Conservation (phyloP, 2,329 filamentous ascomycete species). For the Trichoderma aggressivum region DNA sequence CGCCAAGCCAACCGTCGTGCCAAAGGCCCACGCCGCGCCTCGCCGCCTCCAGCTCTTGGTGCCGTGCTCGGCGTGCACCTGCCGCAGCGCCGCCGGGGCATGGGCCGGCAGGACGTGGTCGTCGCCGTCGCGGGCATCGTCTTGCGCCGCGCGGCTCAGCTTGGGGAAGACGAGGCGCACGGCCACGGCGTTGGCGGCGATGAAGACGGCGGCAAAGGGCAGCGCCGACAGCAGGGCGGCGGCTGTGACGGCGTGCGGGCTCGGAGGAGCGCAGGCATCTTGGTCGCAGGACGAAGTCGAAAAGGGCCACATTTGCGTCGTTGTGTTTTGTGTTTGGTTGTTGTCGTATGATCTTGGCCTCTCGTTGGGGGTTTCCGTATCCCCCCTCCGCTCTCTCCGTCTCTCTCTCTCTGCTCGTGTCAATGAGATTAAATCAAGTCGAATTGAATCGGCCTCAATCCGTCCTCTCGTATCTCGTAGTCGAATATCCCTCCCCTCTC, state of each 20-base stretch:
- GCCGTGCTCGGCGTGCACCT: slow-evolving; percentile 57
- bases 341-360: neutral
- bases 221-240: slow-evolving; percentile 57
- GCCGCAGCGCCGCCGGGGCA: slow-evolving; percentile 56
- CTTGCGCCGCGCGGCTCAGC: slow-evolving; percentile 56
- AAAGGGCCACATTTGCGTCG: slow-evolving; percentile 37
- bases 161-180: slow-evolving; percentile 68
- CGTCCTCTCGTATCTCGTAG: neutral
- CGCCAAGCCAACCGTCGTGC: slow-evolving; percentile 72
- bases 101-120: slow-evolving; percentile 61
- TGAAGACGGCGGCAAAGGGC: slow-evolving; percentile 70
- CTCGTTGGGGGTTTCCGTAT: neutral
- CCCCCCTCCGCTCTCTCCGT: neutral
- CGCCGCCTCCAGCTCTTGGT: slow-evolving; percentile 49
- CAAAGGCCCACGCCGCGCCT: slow-evolving; percentile 64
- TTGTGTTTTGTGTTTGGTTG: neutral
- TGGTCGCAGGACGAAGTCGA: slow-evolving; percentile 48
- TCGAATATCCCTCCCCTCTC: neutral
- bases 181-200: slow-evolving; percentile 59
- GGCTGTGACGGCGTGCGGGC: slow-evolving; percentile 40
- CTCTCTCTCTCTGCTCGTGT: neutral
- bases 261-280: slow-evolving; percentile 52
- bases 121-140: slow-evolving; percentile 49
- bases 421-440: neutral
- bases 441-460: neutral